Evolutionary conservation across 2,329 filamentous ascomycete species (phyloP).

Genomic region (Helotiales sp.): DNA sequence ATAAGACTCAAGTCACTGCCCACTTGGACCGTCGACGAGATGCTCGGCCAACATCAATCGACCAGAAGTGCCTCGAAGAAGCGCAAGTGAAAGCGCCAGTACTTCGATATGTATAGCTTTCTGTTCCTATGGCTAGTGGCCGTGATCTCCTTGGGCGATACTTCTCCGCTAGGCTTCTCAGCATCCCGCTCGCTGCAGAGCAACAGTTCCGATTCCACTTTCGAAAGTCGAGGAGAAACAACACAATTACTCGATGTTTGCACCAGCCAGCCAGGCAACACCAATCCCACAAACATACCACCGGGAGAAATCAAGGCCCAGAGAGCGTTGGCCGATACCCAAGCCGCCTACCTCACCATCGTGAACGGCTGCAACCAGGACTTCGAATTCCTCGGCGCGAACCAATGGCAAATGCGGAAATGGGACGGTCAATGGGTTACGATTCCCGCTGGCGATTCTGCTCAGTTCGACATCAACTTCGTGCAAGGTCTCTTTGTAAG

Average conservation of each 20-base stretch:
- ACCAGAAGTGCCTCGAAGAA: not conserved
- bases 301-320: not conserved
- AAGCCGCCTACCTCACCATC: conserved; percentile 5
- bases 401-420: conserved; percentile 7
- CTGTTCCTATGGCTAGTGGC: not conserved
- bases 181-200: not conserved
- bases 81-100: too few species aligned
- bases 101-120: not conserved
- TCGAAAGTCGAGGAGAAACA: not conserved
- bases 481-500: not conserved
- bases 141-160: not conserved
- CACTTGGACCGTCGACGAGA: not conserved
- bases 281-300: not conserved
- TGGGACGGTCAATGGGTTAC: conserved; percentile 8
- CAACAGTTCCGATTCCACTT: not conserved
- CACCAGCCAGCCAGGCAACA: not conserved
- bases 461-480: conserved; percentile 8
- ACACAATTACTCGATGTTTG: not conserved
- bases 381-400: not conserved
- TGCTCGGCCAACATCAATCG: too few species aligned
- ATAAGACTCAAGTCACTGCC: not conserved
- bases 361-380: conserved; percentile 5
- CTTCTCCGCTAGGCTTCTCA: not conserved
- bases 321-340: not conserved
- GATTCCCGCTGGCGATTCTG: conserved; percentile 4